These are phyloP conservation scores for Rhizopogon vesiculosus DNA, from an alignment of 768 basidiomycete species.

Conservation along the genomic window DNA sequence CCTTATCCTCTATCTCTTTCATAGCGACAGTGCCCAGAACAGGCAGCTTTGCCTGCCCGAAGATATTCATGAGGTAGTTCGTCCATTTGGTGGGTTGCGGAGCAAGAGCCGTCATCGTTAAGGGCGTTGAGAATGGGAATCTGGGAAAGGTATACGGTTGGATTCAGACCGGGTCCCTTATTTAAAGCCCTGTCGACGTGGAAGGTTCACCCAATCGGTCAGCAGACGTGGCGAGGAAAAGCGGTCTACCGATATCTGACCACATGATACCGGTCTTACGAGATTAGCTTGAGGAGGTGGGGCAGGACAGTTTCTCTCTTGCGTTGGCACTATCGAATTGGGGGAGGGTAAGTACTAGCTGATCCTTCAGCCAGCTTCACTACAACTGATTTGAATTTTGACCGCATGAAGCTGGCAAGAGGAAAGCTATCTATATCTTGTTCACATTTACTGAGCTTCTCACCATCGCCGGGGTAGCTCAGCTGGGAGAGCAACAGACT, in stretches of 20 bases:
- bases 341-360: background rate
- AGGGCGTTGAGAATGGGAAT: background rate
- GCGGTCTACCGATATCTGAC: too few relatives aligned
- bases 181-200: background rate
- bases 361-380: background rate
- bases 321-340: background rate
- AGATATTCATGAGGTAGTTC: constrained; percentile 19
- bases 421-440: too few relatives aligned
- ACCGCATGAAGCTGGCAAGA: too few relatives aligned
- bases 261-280: too few relatives aligned
- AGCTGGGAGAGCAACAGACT: constrained; percentile 36
- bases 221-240: background rate
- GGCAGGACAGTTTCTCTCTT: constrained; percentile 16
- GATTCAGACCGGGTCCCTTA: background rate
- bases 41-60: constrained; percentile 12
- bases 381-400: background rate
- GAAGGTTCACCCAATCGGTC: background rate
- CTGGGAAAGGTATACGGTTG: background rate
- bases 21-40: constrained; percentile 54
- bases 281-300: too few relatives aligned
- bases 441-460: too few relatives aligned
- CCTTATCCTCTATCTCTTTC: constrained; percentile 62
- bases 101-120: constrained; percentile 13
- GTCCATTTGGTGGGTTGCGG: constrained; percentile 22
- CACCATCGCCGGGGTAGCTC: constrained; percentile 25